These are phyloP conservation scores for Carex myosuroides DNA, from an alignment of 176 grass and related monocot species.

Conservation along the genomic window DNA sequence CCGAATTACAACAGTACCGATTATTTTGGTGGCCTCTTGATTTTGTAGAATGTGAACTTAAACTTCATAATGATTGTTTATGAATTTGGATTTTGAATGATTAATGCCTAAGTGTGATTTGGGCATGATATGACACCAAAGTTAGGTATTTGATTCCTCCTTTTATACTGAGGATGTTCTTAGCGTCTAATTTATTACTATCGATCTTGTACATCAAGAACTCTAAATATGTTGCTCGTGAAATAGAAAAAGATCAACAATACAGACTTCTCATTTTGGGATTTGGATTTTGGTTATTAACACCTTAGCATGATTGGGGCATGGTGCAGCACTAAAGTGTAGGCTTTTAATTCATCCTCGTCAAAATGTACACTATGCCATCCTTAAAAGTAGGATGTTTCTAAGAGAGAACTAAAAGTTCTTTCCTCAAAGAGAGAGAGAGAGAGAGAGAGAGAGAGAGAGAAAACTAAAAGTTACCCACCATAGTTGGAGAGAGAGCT, in stretches of 20 bases:
- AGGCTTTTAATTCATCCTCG: slow-evolving; percentile 6
- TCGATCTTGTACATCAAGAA: background rate
- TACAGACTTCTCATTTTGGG: background rate
- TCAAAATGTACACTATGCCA: background rate
- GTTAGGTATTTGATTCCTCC: background rate
- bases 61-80: background rate
- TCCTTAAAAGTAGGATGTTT: slow-evolving; percentile 11
- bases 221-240: background rate
- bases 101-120: background rate
- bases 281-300: background rate
- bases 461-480: slow-evolving; percentile 20
- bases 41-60: background rate
- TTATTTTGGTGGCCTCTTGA: background rate
- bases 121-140: background rate
- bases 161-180: background rate
- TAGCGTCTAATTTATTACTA: background rate
- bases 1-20: background rate
- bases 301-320: background rate
- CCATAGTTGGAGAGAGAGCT: slow-evolving; percentile 93
- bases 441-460: background rate
- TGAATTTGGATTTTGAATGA: background rate
- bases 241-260: background rate
- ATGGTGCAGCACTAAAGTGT: slow-evolving; percentile 21
- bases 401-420: background rate
- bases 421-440: background rate